A percentile compares a stretch with the other conserved stretches of the same genome.
Conservation (phyloP, 2,329 filamentous ascomycete genomes). For the Scedosporium aurantiacum region DNA sequence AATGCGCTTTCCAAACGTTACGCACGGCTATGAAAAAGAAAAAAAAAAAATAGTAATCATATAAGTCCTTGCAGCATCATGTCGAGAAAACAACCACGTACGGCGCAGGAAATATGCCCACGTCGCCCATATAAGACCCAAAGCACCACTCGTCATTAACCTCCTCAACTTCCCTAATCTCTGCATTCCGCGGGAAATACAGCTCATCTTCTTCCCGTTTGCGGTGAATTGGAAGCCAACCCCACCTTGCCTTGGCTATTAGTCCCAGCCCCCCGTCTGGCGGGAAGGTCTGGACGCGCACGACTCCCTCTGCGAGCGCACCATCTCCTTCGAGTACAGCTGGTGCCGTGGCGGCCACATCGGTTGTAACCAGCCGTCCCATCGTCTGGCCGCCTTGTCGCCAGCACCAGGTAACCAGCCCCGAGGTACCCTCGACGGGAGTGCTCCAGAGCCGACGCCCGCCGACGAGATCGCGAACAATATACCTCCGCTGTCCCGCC, state of each 20-base stretch:
- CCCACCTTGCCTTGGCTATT: conserved; percentile 50
- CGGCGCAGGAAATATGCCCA: conserved; percentile 69
- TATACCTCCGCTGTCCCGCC: conserved; percentile 54
- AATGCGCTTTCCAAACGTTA: neutral
- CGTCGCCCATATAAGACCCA: conserved; percentile 71
- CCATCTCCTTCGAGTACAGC: conserved; percentile 9
- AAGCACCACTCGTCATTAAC: conserved; percentile 87
- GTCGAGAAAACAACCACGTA: conserved; percentile 49
- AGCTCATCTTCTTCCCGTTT: conserved; percentile 57
- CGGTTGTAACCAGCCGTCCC: conserved; percentile 37
- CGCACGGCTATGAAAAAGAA: neutral
- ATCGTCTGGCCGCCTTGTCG: conserved; percentile 25
- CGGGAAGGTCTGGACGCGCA: conserved; percentile 41
- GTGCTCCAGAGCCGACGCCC: conserved; percentile 59
- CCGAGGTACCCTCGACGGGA: conserved; percentile 25
- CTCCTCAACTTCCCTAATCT: conserved; percentile 73
- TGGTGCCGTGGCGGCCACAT: conserved; percentile 36
- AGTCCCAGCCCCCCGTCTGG: conserved; percentile 65
- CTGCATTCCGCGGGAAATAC: conserved; percentile 70
- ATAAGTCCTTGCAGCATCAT: neutral
- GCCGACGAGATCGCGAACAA: conserved; percentile 66
- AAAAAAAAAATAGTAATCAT: neutral
- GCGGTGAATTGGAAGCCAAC: conserved; percentile 59
- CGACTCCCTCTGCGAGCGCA: conserved; percentile 8
- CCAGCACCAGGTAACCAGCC: conserved; percentile 44